These are phyloP conservation scores for Butyriboletus loyo DNA, from an alignment of 768 basidiomycete species.

Conservation along the genomic window DNA sequence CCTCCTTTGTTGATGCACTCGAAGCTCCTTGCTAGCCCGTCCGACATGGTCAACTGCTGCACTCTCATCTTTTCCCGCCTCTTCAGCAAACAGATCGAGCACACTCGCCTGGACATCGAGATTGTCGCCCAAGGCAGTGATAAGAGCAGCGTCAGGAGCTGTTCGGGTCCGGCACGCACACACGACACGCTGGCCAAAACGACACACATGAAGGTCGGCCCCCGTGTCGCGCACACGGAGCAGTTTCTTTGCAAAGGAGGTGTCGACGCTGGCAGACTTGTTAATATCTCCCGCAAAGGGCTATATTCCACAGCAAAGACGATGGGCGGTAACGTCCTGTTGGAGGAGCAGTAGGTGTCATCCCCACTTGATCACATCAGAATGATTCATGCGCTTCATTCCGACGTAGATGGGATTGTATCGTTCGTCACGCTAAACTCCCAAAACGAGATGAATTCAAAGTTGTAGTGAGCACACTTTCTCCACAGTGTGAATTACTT, in stretches of 20 bases:
- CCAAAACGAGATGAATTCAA: slow-evolving; percentile 33
- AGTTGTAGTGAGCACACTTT: slow-evolving; percentile 28
- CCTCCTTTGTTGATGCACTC: slow-evolving; percentile 21
- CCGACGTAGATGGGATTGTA: slow-evolving; percentile 35
- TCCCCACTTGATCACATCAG: slow-evolving; percentile 15
- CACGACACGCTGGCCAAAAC: slow-evolving; percentile 24
- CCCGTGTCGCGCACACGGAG: slow-evolving; percentile 35
- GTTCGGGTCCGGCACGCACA: slow-evolving; percentile 33
- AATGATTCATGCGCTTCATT: slow-evolving; percentile 14
- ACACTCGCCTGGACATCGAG: slow-evolving; percentile 20
- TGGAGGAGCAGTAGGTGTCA: slow-evolving; percentile 35
- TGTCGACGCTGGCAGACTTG: slow-evolving; percentile 34
- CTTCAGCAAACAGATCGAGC: slow-evolving; percentile 19
- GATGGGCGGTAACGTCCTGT: slow-evolving; percentile 37
- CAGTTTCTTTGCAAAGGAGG: slow-evolving; percentile 35
- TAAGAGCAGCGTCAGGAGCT: slow-evolving; percentile 29
- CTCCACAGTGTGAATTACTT: slow-evolving; percentile 5
- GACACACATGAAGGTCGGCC: slow-evolving; percentile 27
- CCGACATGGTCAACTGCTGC: slow-evolving; percentile 27
- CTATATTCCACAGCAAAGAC: slow-evolving; percentile 31
- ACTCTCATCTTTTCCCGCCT: slow-evolving; percentile 23
- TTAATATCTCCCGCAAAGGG: slow-evolving; percentile 33
- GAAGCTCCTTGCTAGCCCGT: slow-evolving; percentile 19
- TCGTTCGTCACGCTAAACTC: slow-evolving; percentile 30
- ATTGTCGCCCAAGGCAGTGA: slow-evolving; percentile 20